Conservation (phyloP, 2,329 filamentous ascomycete species). For the Aspergillus candidus region DNA sequence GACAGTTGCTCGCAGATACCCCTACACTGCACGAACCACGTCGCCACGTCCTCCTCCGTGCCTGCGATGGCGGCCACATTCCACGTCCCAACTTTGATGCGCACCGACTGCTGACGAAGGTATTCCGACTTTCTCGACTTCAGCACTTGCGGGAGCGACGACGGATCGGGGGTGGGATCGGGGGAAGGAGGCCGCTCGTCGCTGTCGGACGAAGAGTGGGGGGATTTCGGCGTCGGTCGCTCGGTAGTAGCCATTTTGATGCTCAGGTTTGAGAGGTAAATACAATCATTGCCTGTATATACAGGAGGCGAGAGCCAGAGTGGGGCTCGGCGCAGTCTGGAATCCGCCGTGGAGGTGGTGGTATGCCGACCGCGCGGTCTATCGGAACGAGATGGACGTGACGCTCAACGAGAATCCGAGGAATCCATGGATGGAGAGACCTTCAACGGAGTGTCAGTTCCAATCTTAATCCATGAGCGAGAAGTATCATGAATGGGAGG, state of each 20-base stretch:
- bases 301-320: no score
- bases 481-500: no score
- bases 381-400: no score
- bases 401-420: no score
- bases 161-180: conserved; percentile 22
- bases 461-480: no score
- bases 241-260: conserved; percentile 12
- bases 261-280: background rate
- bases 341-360: no score
- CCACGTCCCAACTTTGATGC: conserved; percentile 90
- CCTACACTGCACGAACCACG: conserved; percentile 79
- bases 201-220: conserved; percentile 10
- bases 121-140: conserved; percentile 73
- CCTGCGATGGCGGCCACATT: conserved; percentile 83
- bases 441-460: no score
- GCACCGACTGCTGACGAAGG: conserved; percentile 64
- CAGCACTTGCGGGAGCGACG: conserved; percentile 53
- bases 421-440: no score
- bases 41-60: conserved; percentile 78
- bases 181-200: conserved; percentile 11
- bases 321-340: no score
- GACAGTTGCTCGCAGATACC: conserved; percentile 61
- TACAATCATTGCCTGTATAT: no score
- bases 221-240: conserved; percentile 3
- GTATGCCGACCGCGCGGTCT: no score